Conservation (phyloP, 768 basidiomycete genomes). For the Russula olivacea region DNA sequence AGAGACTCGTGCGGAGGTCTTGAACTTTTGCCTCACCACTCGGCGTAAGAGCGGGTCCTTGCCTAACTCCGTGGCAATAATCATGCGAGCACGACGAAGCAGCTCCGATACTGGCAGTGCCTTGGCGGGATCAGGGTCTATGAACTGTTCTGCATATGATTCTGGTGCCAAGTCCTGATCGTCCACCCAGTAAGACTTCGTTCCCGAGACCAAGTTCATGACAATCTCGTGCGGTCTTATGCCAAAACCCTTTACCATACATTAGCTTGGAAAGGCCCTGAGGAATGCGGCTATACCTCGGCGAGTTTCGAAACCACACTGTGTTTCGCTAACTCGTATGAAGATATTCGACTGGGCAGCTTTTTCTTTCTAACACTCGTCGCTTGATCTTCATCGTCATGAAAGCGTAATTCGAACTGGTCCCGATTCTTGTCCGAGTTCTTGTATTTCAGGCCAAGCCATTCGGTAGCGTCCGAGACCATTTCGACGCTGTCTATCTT, state of each 20-base stretch:
- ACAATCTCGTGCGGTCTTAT: conserved; percentile 78
- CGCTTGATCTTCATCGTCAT: conserved; percentile 58
- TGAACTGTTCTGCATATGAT: conserved; percentile 82
- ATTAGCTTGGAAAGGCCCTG: conserved; percentile 3
- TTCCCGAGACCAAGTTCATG: conserved; percentile 64
- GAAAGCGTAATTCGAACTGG: conserved; percentile 55
- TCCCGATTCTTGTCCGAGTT: conserved; percentile 54
- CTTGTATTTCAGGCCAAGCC: conserved; percentile 82
- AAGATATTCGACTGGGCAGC: conserved; percentile 76
- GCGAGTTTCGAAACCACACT: conserved; percentile 72
- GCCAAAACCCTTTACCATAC: conserved; percentile 63
- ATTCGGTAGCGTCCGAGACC: conserved; percentile 86
- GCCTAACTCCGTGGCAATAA: conserved; percentile 84
- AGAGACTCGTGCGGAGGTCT: conserved; percentile 65
- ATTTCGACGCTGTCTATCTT: conserved; percentile 79
- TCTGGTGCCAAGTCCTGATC: conserved; percentile 78
- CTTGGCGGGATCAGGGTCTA: conserved; percentile 57
- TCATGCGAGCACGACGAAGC: conserved; percentile 68
- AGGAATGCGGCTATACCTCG: conserved; percentile 44
- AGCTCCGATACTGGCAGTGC: conserved; percentile 59
- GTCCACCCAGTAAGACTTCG: conserved; percentile 62
- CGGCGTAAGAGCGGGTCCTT: conserved; percentile 87
- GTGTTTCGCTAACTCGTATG: conserved; percentile 80
- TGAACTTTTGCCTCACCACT: conserved; percentile 70
- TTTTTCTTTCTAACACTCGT: conserved; percentile 59